Percentiles rank a stretch among this genome's conserved stretches.
Conservation (phyloP, 805 yeast genomes). For the Ogataea thermomethanolica region DNA sequence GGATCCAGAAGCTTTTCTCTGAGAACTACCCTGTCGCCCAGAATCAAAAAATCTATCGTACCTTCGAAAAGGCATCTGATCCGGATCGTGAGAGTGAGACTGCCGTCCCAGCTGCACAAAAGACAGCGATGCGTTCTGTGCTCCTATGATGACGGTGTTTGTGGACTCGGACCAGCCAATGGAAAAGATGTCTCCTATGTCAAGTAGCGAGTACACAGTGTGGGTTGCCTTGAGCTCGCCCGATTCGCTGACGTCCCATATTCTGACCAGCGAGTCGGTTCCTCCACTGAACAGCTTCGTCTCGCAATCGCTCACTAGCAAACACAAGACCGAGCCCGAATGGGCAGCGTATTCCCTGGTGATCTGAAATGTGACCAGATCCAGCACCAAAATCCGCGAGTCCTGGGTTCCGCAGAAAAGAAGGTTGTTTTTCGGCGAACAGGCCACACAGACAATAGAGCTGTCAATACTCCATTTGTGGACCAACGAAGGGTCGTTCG, state of each 20-base stretch:
- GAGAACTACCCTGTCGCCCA: constrained; percentile 41
- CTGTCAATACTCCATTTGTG: constrained; percentile 77
- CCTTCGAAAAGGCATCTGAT: constrained; percentile 57
- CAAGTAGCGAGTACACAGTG: constrained; percentile 78
- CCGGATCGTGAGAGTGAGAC: constrained; percentile 27
- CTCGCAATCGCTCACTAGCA: constrained; percentile 53
- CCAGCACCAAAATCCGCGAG: constrained; percentile 70
- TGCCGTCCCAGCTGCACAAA: constrained; percentile 50
- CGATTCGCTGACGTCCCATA: constrained; percentile 63
- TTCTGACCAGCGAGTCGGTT: constrained; percentile 82
- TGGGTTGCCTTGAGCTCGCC: constrained; percentile 38
- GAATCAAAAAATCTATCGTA: constrained; percentile 89
- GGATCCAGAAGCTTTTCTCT: constrained; percentile 4
- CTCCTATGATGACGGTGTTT: constrained; percentile 73
- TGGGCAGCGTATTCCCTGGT: constrained; percentile 57
- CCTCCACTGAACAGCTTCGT: constrained; percentile 76
- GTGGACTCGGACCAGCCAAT: constrained; percentile 61
- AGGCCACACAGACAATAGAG: constrained; percentile 68
- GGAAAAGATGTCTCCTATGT: constrained; percentile 92
- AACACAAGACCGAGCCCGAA: constrained; percentile 69
- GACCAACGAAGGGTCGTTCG: constrained; percentile 14
- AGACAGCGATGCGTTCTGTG: constrained; percentile 86
- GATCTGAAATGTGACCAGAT: constrained; percentile 59
- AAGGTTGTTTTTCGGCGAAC: constrained; percentile 54
- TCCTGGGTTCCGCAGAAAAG: constrained; percentile 91